These are phyloP conservation scores for Xylariaceae sp. DNA, from an alignment of 2,329 filamentous ascomycete species.

Conservation along the genomic window DNA sequence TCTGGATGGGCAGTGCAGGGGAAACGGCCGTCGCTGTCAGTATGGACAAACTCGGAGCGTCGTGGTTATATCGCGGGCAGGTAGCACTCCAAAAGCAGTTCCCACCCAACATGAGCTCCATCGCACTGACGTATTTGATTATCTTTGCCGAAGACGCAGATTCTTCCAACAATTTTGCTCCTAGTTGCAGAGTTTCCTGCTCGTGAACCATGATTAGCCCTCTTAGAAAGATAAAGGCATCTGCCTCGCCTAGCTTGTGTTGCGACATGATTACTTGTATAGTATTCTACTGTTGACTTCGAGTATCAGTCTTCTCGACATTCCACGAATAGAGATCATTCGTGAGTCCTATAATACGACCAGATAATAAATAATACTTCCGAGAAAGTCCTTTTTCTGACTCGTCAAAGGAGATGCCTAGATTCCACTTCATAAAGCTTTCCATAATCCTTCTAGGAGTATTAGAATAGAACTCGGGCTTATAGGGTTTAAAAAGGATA, in stretches of 20 bases:
- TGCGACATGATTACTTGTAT: slow-evolving; percentile 21
- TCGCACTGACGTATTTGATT: slow-evolving; percentile 17
- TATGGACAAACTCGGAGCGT: no score
- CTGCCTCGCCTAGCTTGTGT: slow-evolving; percentile 17
- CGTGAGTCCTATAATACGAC: slow-evolving; percentile 20
- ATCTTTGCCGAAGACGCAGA: slow-evolving; percentile 14
- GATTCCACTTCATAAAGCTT: slow-evolving; percentile 21
- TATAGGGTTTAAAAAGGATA: no score
- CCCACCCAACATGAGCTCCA: slow-evolving; percentile 19
- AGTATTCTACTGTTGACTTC: slow-evolving; percentile 19
- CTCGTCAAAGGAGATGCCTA: slow-evolving; percentile 18
- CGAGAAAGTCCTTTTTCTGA: slow-evolving; percentile 15
- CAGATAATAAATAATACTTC: slow-evolving; percentile 19
- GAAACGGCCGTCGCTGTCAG: no score
- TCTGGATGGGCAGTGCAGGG: no score
- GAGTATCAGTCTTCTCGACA: slow-evolving; percentile 16
- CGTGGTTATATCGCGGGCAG: slow-evolving; percentile 20
- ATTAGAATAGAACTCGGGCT: no score
- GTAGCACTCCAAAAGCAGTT: slow-evolving; percentile 21
- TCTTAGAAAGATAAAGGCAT: slow-evolving; percentile 15
- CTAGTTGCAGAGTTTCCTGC: slow-evolving; percentile 15
- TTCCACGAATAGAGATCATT: slow-evolving; percentile 23
- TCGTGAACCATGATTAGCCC: slow-evolving; percentile 18
- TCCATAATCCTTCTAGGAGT: slow-evolving; percentile 21
- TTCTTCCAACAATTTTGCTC: slow-evolving; percentile 10